These are phyloP conservation scores for Aspergillus caelatus DNA, from an alignment of 2,329 filamentous ascomycete species.

Conservation along the genomic window DNA sequence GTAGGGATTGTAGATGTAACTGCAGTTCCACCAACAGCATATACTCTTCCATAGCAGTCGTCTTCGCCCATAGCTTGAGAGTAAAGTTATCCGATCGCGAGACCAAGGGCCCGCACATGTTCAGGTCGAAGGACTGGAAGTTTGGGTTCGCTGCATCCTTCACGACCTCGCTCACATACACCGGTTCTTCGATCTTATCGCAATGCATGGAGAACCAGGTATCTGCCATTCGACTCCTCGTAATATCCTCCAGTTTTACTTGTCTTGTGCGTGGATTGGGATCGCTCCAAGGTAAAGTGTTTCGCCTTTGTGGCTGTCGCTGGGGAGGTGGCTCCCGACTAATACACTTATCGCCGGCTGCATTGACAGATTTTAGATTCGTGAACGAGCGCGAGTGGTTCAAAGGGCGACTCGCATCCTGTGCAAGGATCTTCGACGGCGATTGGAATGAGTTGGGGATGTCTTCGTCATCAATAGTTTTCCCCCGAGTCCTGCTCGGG, in stretches of 20 bases:
- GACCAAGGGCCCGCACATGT: slow-evolving; percentile 62
- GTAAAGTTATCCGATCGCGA: slow-evolving; percentile 67
- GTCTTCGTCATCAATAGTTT: slow-evolving; percentile 76
- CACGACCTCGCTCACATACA: slow-evolving; percentile 87
- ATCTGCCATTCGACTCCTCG: slow-evolving; percentile 75
- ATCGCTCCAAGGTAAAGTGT: slow-evolving; percentile 65
- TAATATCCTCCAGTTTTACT: slow-evolving; percentile 73
- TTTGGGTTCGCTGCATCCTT: slow-evolving; percentile 86
- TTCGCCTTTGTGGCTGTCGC: slow-evolving; percentile 51
- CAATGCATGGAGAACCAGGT: slow-evolving; percentile 86
- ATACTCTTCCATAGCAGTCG: slow-evolving; percentile 55
- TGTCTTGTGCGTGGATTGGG: slow-evolving; percentile 66
- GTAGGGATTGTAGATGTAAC: slow-evolving; percentile 71
- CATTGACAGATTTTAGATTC: slow-evolving; percentile 47
- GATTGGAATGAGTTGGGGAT: slow-evolving; percentile 68
- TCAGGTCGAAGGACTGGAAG: slow-evolving; percentile 82
- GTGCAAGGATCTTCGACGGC: slow-evolving; percentile 65
- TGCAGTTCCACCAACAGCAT: slow-evolving; percentile 72
- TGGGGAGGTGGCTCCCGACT: slow-evolving; percentile 22
- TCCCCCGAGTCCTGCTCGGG: slow-evolving; percentile 53
- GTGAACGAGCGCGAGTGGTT: slow-evolving; percentile 63
- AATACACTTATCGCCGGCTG: slow-evolving; percentile 7
- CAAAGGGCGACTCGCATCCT: slow-evolving; percentile 52
- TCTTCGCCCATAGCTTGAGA: slow-evolving; percentile 74
- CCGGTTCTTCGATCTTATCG: slow-evolving; percentile 64